phyloP scores from a whole-genome alignment of 768 basidiomycete genomes.

The Podaxis sp. region DNA sequence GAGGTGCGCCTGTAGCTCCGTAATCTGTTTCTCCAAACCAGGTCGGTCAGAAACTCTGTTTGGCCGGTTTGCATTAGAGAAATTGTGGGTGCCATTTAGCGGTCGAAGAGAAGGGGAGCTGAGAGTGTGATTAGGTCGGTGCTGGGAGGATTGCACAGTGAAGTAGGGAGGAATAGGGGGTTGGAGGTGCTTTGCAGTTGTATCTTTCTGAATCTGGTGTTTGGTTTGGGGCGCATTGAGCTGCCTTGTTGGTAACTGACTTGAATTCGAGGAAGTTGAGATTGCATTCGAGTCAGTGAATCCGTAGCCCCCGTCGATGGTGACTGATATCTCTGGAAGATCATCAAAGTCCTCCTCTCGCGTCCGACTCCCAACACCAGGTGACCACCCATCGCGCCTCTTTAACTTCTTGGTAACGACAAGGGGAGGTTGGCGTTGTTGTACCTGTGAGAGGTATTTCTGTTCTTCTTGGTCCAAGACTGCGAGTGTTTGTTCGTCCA shows the following conservation, averaged over 20 bases:
- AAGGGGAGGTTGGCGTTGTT: slow-evolving; percentile 22
- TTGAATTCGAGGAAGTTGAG: slow-evolving; percentile 11
- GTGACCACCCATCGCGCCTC: slow-evolving; percentile 41
- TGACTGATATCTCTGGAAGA: slow-evolving; percentile 53
- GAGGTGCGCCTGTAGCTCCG: slow-evolving; percentile 29
- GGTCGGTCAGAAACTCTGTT: neutral
- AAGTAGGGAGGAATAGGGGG: neutral
- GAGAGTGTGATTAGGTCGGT: neutral
- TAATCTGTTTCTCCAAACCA: slow-evolving; percentile 19
- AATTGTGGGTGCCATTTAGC: neutral
- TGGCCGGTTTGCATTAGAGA: neutral
- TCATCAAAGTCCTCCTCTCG: slow-evolving; percentile 37
- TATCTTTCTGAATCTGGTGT: neutral
- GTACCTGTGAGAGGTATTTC: slow-evolving; percentile 24
- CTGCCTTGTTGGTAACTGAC: neutral
- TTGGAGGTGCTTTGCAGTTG: neutral
- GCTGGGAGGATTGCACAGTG: neutral
- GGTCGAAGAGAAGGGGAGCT: neutral
- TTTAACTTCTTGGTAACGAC: slow-evolving; percentile 52
- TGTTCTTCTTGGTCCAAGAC: slow-evolving; percentile 57
- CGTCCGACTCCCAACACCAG: slow-evolving; percentile 23
- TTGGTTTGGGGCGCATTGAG: neutral
- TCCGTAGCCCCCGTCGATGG: slow-evolving; percentile 48
- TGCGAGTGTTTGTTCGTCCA: slow-evolving; percentile 61
- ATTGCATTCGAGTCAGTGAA: slow-evolving; percentile 21